These are phyloP conservation scores for Magnaporthiopsis rhizophila DNA, from an alignment of 2,329 filamentous ascomycete species.

Conservation along the genomic window DNA sequence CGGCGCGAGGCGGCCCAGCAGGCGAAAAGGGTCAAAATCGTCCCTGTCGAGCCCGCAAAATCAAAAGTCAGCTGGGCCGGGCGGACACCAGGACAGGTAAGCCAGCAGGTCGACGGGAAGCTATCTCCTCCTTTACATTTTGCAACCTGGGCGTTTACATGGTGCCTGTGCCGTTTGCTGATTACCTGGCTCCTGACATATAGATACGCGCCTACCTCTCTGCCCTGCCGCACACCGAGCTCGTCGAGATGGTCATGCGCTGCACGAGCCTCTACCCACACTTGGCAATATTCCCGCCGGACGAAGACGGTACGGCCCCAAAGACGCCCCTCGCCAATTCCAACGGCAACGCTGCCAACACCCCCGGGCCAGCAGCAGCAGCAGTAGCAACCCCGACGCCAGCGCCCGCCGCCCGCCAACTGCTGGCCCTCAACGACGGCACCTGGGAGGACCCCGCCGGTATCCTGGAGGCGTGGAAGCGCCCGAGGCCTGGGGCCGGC, in stretches of 20 bases:
- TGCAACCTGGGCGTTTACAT: too few species aligned
- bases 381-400: conserved; percentile 23
- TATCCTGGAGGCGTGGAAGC: conserved; percentile 12
- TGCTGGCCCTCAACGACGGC: background rate
- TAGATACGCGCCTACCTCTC: conserved; percentile 58
- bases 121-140: too few species aligned
- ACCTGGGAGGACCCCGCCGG: conserved; percentile 13
- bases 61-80: conserved; percentile 27
- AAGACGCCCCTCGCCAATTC: background rate
- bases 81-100: conserved; percentile 32
- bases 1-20: conserved; percentile 9
- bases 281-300: conserved; percentile 52
- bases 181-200: background rate
- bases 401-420: background rate
- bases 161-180: too few species aligned
- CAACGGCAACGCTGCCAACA: conserved; percentile 17
- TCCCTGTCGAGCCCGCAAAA: conserved; percentile 13
- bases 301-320: background rate
- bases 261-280: conserved; percentile 54
- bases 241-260: conserved; percentile 58
- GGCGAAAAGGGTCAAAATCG: conserved; percentile 19
- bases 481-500: conserved; percentile 14
- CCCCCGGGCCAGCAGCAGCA: conserved; percentile 22
- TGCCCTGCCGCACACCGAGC: conserved; percentile 48
- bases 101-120: too few species aligned